phyloP scores from a whole-genome alignment of 2,329 filamentous ascomycete genomes.

The Coniella vitis region DNA sequence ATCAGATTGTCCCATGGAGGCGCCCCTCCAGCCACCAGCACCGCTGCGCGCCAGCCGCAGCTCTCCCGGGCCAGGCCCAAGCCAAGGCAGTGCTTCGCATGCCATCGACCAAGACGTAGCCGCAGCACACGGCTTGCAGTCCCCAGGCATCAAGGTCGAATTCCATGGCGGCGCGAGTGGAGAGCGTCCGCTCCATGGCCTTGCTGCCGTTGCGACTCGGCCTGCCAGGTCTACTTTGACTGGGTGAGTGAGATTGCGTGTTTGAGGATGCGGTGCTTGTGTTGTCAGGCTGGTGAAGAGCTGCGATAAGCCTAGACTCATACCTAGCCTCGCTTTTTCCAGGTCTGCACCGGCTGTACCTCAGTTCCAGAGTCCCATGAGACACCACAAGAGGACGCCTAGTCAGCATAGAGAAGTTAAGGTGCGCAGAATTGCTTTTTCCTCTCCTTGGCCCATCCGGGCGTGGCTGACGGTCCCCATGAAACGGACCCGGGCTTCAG shows the following conservation, averaged over 20 bases:
- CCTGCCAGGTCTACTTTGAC: constrained; percentile 29
- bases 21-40: constrained; percentile 2
- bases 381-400: constrained; percentile 51
- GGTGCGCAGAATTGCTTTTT: constrained; percentile 29
- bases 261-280: too few relatives aligned
- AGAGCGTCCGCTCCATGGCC: neutral
- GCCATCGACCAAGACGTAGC: neutral
- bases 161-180: constrained; percentile 23
- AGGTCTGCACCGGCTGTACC: constrained; percentile 38
- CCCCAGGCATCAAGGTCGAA: constrained; percentile 33
- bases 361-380: constrained; percentile 45
- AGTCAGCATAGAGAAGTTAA: constrained; percentile 53
- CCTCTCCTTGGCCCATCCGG: neutral
- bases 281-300: too few relatives aligned
- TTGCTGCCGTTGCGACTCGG: constrained; percentile 18
- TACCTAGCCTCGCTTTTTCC: constrained; percentile 2
- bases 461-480: neutral
- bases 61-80: neutral
- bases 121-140: constrained; percentile 23
- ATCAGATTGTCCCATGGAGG: constrained; percentile 2
- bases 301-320: neutral
- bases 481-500: constrained; percentile 36
- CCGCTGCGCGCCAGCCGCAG: constrained; percentile 2
- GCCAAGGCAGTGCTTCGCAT: neutral
- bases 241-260: constrained; percentile 31